Evolutionary conservation across 768 basidiomycete genomes (phyloP).

Genomic region (Scleroderma citrinum): DNA sequence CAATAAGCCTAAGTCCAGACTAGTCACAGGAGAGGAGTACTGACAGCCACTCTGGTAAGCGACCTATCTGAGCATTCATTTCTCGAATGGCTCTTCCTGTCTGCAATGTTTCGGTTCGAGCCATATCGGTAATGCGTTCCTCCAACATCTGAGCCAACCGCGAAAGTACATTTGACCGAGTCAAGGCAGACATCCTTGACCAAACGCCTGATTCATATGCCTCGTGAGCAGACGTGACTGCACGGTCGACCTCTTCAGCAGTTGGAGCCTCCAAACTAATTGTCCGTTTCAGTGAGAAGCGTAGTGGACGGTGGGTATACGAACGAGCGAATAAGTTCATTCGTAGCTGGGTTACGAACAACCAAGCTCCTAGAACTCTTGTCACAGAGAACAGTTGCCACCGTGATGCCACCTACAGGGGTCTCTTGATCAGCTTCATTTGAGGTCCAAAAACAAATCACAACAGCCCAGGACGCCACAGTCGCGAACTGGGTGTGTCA

Average conservation of each 20-base stretch:
- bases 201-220: slow-evolving; percentile 64
- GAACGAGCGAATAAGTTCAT: slow-evolving; percentile 52
- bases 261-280: slow-evolving; percentile 52
- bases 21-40: neutral
- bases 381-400: no score
- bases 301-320: slow-evolving; percentile 16
- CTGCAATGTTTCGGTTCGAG: slow-evolving; percentile 63
- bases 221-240: slow-evolving; percentile 51
- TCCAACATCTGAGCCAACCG: slow-evolving; percentile 61
- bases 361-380: slow-evolving; percentile 39
- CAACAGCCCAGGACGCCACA: neutral
- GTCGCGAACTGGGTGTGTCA: slow-evolving; percentile 2
- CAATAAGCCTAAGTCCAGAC: slow-evolving; percentile 1
- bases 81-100: slow-evolving; percentile 80
- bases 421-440: no score
- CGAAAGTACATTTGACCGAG: slow-evolving; percentile 61
- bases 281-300: neutral
- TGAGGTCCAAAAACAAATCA: no score
- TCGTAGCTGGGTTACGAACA: slow-evolving; percentile 66
- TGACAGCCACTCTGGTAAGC: slow-evolving; percentile 86
- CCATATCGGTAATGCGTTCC: slow-evolving; percentile 50
- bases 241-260: slow-evolving; percentile 41
- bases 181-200: slow-evolving; percentile 53
- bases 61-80: slow-evolving; percentile 71
- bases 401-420: no score